These are phyloP conservation scores for Halocafeteria seosinensis DNA, from an alignment of 108 stramenopile species.

Conservation along the genomic window DNA sequence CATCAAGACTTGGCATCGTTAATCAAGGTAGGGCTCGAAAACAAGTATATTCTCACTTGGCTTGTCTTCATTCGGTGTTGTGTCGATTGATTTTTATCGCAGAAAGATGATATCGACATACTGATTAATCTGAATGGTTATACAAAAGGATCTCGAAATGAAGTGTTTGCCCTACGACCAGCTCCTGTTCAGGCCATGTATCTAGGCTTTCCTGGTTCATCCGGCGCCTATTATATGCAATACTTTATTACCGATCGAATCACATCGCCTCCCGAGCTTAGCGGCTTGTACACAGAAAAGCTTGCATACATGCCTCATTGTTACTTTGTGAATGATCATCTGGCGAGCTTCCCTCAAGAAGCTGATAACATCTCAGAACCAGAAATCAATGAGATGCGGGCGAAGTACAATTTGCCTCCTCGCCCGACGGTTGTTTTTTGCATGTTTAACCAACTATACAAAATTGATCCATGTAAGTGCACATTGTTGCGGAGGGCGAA, in stretches of 20 bases:
- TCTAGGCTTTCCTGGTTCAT: slow-evolving; percentile 58
- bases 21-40: no score
- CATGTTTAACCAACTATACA: slow-evolving; percentile 61
- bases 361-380: not conserved
- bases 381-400: slow-evolving; percentile 6
- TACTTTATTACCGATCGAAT: slow-evolving; percentile 49
- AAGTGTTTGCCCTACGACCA: slow-evolving; percentile 28
- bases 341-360: slow-evolving; percentile 20
- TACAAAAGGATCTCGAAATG: slow-evolving; percentile 50
- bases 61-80: no score
- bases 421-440: slow-evolving; percentile 50
- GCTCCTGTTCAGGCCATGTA: slow-evolving; percentile 19
- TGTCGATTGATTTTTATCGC: no score
- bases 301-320: slow-evolving; percentile 59
- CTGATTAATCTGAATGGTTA: slow-evolving; percentile 65
- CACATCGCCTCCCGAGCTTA: slow-evolving; percentile 34
- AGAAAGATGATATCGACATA: slow-evolving; percentile 41
- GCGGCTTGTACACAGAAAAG: slow-evolving; percentile 45
- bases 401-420: slow-evolving; percentile 17
- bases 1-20: slow-evolving; percentile 35
- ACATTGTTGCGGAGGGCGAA: no score
- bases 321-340: slow-evolving; percentile 67
- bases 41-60: no score
- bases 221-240: slow-evolving; percentile 47
- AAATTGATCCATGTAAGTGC: slow-evolving; percentile 72